Conservation (phyloP, 345 rosid genomes). For the Hypericum androsaemum region DNA sequence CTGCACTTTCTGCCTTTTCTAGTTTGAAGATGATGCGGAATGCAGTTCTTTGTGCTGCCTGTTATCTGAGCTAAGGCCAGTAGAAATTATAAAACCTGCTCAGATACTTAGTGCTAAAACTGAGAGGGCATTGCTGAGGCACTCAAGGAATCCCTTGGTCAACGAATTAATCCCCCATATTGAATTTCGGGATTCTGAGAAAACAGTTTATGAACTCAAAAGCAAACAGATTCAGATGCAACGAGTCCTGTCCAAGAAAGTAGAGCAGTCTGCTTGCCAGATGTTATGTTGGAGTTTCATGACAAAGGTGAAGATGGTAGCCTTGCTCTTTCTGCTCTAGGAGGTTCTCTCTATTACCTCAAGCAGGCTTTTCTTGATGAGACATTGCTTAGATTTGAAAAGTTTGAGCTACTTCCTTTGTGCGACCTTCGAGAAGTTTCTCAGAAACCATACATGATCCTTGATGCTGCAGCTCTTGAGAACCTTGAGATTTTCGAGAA, state of each 20-base stretch:
- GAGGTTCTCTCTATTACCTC: constrained; percentile 84
- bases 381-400: constrained; percentile 81
- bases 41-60: constrained; percentile 70
- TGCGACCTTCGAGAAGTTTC: constrained; percentile 41
- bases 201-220: constrained; percentile 56
- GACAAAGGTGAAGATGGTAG: constrained; percentile 42
- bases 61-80: constrained; percentile 82
- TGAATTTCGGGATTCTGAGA: constrained; percentile 89
- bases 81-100: constrained; percentile 84
- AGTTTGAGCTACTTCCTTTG: constrained; percentile 70
- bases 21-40: constrained; percentile 79
- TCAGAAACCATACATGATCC: constrained; percentile 72
- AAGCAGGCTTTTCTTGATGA: constrained; percentile 85
- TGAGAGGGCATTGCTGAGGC: constrained; percentile 62
- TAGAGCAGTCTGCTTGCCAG: constrained; percentile 38
- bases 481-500: constrained; percentile 98
- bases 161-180: constrained; percentile 64
- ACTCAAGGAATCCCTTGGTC: constrained; percentile 78
- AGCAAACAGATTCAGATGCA: constrained; percentile 26
- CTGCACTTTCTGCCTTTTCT: constrained; percentile 13
- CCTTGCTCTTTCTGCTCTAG: constrained; percentile 88
- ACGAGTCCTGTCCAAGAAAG: constrained; percentile 18
- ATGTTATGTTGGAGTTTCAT: constrained; percentile 40
- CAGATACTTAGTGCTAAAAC: constrained; percentile 58
- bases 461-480: constrained; percentile 94